Base-by-base conservation (phyloP, 805 yeast species). In the Ogataea trehalophila region DNA sequence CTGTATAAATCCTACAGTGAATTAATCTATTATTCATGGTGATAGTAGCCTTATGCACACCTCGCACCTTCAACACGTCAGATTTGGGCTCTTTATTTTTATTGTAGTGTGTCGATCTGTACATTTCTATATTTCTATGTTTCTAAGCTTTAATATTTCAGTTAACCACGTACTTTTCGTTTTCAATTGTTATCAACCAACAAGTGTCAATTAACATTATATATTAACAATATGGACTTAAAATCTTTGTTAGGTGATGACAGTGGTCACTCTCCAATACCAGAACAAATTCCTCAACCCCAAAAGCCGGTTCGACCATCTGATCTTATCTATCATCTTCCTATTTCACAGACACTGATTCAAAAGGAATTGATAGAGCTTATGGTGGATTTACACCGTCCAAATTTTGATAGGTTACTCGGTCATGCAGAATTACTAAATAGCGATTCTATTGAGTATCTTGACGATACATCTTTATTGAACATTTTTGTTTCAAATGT, bases 361-460 rank as follows among this genome's bases (percentile, higher is more conserved):
- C 82, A 78, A 51, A 62, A 62, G 37, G 76, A 72, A 49, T 55
- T 78, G 39, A 55, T 68, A 5, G 78, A 75, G 44, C 60, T 76
- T 20, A 54, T 76, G 40, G 54, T 76, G 4, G 64, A 71, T 9
- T 51, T 76, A n/a, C 81, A 77, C 56, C 63, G 37, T 41, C 57
- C 45, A 44, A 64, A 50, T 50, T 48, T 58, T 31, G 47, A 44
- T 13, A 50, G 53, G 42, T 35, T 43, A 4, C 46, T 56, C 16
- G 48, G 41, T 7, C 44, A 20, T n/a, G 40, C 33, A 23, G 44
- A 33, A 7, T 7, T 8, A 15, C 29, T 23, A 26, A 37, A 39
- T n/a, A 39, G 9, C 2, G 14, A 31, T 6, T 33, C 23, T n/a
- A 39, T 39, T n/a, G 59, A 55, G 9, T 36, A 22, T 16, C 47